A percentile compares a stretch with the other conserved stretches of the same genome.
These are phyloP conservation scores for Yamadazyma sp. DNA, from an alignment of 1,139 yeast genomes.

Conservation along the genomic window DNA sequence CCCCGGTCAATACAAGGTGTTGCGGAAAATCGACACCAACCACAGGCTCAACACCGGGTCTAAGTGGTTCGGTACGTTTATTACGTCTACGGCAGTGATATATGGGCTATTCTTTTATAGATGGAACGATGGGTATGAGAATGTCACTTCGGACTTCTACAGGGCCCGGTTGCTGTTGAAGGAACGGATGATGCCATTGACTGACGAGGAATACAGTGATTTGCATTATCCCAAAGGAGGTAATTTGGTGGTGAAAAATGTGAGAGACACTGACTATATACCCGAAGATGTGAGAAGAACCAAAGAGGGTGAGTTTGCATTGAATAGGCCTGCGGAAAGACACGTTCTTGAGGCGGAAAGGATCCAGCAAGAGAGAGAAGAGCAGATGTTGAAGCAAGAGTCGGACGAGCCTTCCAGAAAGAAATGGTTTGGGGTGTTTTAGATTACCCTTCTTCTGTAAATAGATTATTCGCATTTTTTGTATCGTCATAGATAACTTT, in stretches of 20 bases:
- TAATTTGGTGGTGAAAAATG: conserved; percentile 35
- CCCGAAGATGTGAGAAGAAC: conserved; percentile 40
- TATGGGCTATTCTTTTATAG: conserved; percentile 72
- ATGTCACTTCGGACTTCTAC: conserved; percentile 69
- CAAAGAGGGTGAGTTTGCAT: conserved; percentile 48
- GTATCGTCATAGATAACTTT: background rate
- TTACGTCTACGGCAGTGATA: conserved; percentile 46
- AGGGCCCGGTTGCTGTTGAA: conserved; percentile 58
- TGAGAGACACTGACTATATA: conserved; percentile 44
- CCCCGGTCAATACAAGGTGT: conserved; percentile 77
- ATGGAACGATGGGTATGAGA: conserved; percentile 85
- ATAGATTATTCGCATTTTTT: conserved; percentile 3
- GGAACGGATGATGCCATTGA: conserved; percentile 53
- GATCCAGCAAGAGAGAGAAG: conserved; percentile 69
- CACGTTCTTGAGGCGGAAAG: conserved; percentile 78
- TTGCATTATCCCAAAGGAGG: conserved; percentile 47
- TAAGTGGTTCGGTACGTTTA: conserved; percentile 47
- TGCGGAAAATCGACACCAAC: conserved; percentile 59
- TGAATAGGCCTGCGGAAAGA: conserved; percentile 69
- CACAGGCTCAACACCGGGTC: conserved; percentile 58
- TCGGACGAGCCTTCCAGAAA: conserved; percentile 22
- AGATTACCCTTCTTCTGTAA: background rate
- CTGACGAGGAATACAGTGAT: conserved; percentile 64
- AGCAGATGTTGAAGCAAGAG: conserved; percentile 54
- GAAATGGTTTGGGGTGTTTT: conserved; percentile 22